phyloP scores from a whole-genome alignment of 202 grass and related monocot genomes.

The Schoenoplectus tabernaemontani region DNA sequence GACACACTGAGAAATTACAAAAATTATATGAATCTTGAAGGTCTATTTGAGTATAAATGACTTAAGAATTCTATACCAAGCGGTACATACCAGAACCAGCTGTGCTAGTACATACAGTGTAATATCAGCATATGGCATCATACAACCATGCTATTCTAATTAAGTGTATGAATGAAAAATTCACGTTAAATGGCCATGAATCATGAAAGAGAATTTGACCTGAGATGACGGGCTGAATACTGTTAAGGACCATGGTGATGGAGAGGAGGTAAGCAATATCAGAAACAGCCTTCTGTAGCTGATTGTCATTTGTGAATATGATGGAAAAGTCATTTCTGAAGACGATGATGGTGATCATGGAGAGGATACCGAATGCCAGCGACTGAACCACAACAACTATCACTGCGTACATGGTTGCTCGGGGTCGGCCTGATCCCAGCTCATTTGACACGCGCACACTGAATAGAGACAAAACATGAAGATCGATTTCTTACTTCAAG shows the following conservation, averaged over 20 bases:
- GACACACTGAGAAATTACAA: neutral
- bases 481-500: neutral
- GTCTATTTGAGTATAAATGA: neutral
- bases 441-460: conserved; percentile 89
- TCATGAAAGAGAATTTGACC: conserved; percentile 20
- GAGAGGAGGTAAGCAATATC: conserved; percentile 55
- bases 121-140: neutral
- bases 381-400: conserved; percentile 56
- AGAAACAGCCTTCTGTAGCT: conserved; percentile 67
- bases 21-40: neutral
- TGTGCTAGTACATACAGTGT: neutral
- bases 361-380: conserved; percentile 46
- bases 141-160: neutral
- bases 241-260: conserved; percentile 91
- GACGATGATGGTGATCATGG: conserved; percentile 44
- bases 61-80: neutral
- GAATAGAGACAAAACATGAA: neutral
- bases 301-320: conserved; percentile 54
- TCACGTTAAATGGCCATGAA: neutral
- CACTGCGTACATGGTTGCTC: conserved; percentile 63
- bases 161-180: neutral
- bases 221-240: conserved; percentile 79
- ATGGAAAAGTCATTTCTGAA: conserved; percentile 32
- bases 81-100: neutral
- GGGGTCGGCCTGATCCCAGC: conserved; percentile 57